Evolutionary conservation across 306 rosid species (phyloP).

Genomic region (Ziziphus jujuba): DNA sequence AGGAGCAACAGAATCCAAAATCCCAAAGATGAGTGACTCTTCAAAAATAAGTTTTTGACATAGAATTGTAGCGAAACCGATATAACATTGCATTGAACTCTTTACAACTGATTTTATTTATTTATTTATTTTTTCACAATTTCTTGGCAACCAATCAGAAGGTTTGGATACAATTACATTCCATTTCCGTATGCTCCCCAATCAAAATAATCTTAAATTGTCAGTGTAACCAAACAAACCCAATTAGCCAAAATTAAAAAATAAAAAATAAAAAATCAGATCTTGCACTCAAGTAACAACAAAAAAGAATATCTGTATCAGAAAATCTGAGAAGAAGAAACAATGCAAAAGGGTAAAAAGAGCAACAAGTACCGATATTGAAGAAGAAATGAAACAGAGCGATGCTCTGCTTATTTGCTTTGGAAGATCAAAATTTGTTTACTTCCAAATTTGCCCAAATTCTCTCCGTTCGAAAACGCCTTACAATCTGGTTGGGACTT

Average conservation of each 20-base stretch:
- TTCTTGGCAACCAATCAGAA: neutral
- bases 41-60: neutral
- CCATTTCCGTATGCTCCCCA: neutral
- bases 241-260: neutral
- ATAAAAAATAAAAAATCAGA: slow-evolving; percentile 1
- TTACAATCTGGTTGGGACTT: no score
- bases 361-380: neutral
- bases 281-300: neutral
- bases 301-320: neutral
- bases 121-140: neutral
- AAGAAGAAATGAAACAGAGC: neutral
- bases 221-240: neutral
- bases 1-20: neutral
- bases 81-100: neutral
- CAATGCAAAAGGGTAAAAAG: neutral
- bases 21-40: neutral
- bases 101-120: neutral
- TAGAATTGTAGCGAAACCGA: neutral
- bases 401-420: neutral
- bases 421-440: neutral
- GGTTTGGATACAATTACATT: neutral
- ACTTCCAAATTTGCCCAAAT: neutral
- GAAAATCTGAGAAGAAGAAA: neutral
- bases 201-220: neutral
- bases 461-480: neutral